Conservation (phyloP, 441 rosid species). For the Metrosideros polymorpha region DNA sequence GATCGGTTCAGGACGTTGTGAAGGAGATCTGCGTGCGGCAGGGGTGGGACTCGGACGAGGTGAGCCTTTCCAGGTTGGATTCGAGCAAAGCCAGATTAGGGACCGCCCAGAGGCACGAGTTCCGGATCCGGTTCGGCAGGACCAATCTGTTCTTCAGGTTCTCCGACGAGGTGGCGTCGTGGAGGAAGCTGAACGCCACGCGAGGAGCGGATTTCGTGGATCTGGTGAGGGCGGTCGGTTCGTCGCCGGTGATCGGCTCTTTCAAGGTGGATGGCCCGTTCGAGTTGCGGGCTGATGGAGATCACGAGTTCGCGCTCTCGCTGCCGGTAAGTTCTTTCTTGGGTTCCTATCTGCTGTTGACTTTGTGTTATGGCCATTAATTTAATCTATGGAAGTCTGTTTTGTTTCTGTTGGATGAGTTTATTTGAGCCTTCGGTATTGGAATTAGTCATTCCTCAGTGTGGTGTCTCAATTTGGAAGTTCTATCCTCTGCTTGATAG, state of each 20-base stretch:
- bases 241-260: conserved; percentile 26
- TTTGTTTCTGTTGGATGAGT: not conserved
- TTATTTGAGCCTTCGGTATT: not conserved
- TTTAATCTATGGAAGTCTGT: not conserved
- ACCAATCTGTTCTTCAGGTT: conserved; percentile 29
- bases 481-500: not conserved
- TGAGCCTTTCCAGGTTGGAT: conserved; percentile 27
- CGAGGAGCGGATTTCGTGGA: conserved; percentile 21
- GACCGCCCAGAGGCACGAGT: conserved; percentile 35
- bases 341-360: not conserved
- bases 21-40: conserved; percentile 40
- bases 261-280: conserved; percentile 55
- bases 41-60: conserved; percentile 41
- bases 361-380: not conserved
- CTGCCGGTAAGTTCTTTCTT: conserved; percentile 36
- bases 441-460: not conserved
- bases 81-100: conserved; percentile 39
- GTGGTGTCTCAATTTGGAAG: not conserved
- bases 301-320: conserved; percentile 28
- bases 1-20: conserved; percentile 44
- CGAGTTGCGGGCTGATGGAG: conserved; percentile 39
- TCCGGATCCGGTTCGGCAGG: conserved; percentile 58
- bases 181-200: conserved; percentile 24
- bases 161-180: conserved; percentile 38
- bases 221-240: conserved; percentile 23